phyloP scores from a whole-genome alignment of 345 rosid species.

The Syzygium aqueum region DNA sequence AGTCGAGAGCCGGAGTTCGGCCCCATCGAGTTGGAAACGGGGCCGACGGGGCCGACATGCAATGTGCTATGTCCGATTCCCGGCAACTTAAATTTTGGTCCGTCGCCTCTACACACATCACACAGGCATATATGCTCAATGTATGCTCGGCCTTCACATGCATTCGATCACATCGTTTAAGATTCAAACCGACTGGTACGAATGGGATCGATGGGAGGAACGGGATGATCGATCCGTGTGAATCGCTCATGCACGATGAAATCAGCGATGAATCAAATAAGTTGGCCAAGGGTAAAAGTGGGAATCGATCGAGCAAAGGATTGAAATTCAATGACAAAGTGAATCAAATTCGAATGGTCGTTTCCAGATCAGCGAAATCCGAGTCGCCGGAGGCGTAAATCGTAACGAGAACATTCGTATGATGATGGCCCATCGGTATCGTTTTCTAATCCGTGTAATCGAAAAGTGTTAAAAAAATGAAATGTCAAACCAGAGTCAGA shows the following conservation, averaged over 20 bases:
- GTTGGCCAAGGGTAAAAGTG: background rate
- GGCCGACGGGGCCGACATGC: too few species aligned
- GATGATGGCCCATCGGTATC: rapidly evolving
- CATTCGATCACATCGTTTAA: background rate
- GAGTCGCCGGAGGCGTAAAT: background rate
- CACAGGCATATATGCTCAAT: too few species aligned
- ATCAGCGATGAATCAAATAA: background rate
- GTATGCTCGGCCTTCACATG: background rate
- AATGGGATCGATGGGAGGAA: background rate
- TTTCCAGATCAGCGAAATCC: background rate
- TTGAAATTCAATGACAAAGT: background rate
- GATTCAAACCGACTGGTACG: background rate
- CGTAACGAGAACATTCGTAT: background rate
- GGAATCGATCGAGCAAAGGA: background rate
- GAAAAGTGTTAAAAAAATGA: background rate
- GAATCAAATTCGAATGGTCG: background rate
- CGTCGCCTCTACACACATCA: background rate
- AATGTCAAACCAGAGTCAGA: background rate
- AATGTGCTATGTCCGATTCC: background rate
- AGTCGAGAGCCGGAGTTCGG: background rate
- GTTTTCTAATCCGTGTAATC: background rate
- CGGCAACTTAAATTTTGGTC: background rate
- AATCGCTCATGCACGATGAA: background rate
- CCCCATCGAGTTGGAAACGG: background rate
- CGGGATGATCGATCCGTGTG: background rate